Evolutionary conservation across 2,329 filamentous ascomycete species (phyloP).

Genomic region (Akanthomyces lecanii): DNA sequence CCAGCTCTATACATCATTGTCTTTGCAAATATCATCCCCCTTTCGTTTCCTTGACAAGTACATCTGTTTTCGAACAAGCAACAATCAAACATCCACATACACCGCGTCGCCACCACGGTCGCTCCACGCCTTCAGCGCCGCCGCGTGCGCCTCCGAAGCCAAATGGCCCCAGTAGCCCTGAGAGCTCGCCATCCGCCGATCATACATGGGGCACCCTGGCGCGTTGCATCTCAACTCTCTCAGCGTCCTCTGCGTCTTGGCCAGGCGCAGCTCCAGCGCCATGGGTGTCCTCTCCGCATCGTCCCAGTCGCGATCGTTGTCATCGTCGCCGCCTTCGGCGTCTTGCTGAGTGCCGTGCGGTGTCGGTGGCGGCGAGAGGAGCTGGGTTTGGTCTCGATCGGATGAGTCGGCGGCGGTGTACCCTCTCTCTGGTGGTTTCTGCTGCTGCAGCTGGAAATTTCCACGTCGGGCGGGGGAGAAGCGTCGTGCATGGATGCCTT

Average conservation of each 20-base stretch:
- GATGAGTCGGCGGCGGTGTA: background rate
- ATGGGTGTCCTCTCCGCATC: background rate
- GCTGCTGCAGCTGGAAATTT: background rate
- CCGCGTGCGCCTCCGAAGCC: background rate
- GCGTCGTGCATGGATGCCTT: no score
- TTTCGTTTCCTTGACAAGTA: background rate
- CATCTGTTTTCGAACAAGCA: background rate
- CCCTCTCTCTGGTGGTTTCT: background rate
- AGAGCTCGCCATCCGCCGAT: background rate
- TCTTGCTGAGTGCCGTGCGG: background rate
- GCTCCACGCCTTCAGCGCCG: conserved; percentile 1
- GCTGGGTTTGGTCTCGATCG: background rate
- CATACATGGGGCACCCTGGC: background rate
- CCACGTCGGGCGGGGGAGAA: background rate
- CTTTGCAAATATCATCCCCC: background rate
- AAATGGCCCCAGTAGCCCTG: background rate
- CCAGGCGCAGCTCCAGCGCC: background rate
- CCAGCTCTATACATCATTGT: no score
- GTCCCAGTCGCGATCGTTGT: background rate
- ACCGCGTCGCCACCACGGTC: background rate
- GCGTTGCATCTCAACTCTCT: conserved; percentile 10
- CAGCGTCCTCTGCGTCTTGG: background rate
- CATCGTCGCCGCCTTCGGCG: no score
- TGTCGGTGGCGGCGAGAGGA: background rate
- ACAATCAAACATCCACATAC: background rate